Base-by-base conservation (phyloP, 768 basidiomycete genomes). In the Paxillus rubicundulus region DNA sequence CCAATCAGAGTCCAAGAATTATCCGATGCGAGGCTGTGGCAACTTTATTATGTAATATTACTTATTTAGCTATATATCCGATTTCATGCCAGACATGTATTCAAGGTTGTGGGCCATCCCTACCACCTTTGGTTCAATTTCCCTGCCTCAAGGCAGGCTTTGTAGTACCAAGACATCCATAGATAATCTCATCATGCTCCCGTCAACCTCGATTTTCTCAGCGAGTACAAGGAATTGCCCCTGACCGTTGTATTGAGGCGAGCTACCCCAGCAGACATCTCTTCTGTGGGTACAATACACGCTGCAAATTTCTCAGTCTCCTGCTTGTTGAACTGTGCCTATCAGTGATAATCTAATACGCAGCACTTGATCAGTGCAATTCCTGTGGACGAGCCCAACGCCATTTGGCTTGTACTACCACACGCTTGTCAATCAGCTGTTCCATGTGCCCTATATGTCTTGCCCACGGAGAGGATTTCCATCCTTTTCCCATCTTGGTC, bases 111-210 rank as follows among this genome's bases (percentile, higher is more conserved):
- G 45, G 45, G 45, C 10, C 45, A 45, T 28, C 28, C 45, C 44
- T 45, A 18, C 44, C 44, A 10, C 14, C 17, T 45, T 33, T 45
- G 44, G 44, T 33, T 28, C 18, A 32, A 17, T 17, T 45, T 24
- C 47, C 21, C 14, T 39, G 47, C 50, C 54, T 56, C 47, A 47
- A 56, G 47, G 55, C 36, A n/a, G 33, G 30, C 44, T 7, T 45
- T 47, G 38, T 42, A 33, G 16, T 40, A 41, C 43, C 45, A 40
- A 46, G 39, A 2, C 30, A 27, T 27, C 57, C 40, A 37, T 40
- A 44, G 47, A 48, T 48, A 37, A 48, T 48, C 47, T 38, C 28
- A 43, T 43, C 42, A n/a, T 7, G 42, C 6, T 13, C 42, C 42
- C 33, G 10, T 9, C 14, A 21, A 43, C 38, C 20, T 42, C 36